Percentiles rank a stretch among this genome's conserved stretches.
phyloP scores from a whole-genome alignment of 2,329 filamentous ascomycete species.

The Piedraia hortae region DNA sequence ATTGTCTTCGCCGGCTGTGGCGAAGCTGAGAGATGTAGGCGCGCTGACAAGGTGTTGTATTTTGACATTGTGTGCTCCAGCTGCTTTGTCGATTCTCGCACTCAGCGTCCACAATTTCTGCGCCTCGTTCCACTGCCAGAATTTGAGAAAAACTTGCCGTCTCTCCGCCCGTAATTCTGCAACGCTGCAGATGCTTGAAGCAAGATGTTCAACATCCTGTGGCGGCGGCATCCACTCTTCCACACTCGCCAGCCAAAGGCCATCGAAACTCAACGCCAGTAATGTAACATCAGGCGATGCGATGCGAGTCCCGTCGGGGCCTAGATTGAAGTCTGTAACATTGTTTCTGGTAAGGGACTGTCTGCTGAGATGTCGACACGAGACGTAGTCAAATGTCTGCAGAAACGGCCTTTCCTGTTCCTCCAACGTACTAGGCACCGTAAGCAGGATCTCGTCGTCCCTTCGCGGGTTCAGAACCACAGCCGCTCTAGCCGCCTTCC shows the following conservation, averaged over 20 bases:
- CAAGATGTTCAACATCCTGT: constrained; percentile 35
- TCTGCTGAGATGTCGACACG: constrained; percentile 49
- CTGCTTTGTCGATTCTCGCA: constrained; percentile 31
- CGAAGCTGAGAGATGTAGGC: constrained; percentile 34
- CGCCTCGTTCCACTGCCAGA: constrained; percentile 45
- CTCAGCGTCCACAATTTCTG: constrained; percentile 40
- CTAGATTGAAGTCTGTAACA: constrained; percentile 51
- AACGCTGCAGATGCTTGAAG: constrained; percentile 12
- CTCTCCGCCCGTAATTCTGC: constrained; percentile 18
- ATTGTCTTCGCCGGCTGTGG: constrained; percentile 61
- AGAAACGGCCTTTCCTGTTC: constrained; percentile 28
- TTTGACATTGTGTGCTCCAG: constrained; percentile 30
- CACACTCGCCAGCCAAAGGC: constrained; percentile 69
- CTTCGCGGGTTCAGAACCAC: constrained; percentile 17
- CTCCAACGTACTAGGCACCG: constrained; percentile 25
- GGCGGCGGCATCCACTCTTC: constrained; percentile 67
- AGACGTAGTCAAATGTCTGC: constrained; percentile 66
- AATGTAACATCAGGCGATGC: constrained; percentile 52
- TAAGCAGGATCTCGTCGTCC: constrained; percentile 18
- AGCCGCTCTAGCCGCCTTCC: constrained; percentile 2
- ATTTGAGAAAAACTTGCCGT: constrained; percentile 60
- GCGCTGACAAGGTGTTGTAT: constrained; percentile 48
- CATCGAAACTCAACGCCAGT: constrained; percentile 51
- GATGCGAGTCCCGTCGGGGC: constrained; percentile 41
- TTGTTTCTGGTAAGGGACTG: constrained; percentile 79